A percentile compares a stretch with the other conserved stretches of the same genome.
Conservation (phyloP, 371 early-diverging fungal genomes). For the Funneliformis caledonium region DNA sequence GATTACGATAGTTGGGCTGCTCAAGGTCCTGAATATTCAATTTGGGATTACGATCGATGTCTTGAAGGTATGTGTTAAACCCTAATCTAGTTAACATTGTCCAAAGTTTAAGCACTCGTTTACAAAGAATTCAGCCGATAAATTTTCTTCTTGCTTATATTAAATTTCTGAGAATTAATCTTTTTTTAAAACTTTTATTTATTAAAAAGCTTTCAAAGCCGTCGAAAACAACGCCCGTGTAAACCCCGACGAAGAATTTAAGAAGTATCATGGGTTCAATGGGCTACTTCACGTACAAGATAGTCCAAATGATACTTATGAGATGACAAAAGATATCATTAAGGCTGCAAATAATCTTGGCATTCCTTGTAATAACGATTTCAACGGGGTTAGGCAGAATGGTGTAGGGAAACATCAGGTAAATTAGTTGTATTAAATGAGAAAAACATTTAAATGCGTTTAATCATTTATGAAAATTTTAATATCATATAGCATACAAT, state of each 20-base stretch:
- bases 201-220: slow-evolving; percentile 11
- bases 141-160: not conserved
- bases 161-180: not conserved
- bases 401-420: not conserved
- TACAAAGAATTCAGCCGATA: no score
- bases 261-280: not conserved
- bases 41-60: slow-evolving; percentile 10
- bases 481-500: not conserved
- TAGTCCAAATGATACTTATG: not conserved
- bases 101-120: no score
- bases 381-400: not conserved
- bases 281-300: slow-evolving; percentile 2
- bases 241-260: slow-evolving; percentile 11
- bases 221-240: not conserved
- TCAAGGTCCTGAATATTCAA: slow-evolving; percentile 9
- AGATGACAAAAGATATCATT: not conserved
- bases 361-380: not conserved
- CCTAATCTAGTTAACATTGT: no score
- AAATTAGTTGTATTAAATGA: not conserved
- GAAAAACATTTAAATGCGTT: not conserved
- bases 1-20: slow-evolving; percentile 6
- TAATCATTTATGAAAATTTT: not conserved
- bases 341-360: not conserved
- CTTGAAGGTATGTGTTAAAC: not conserved
- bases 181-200: not conserved